These are phyloP conservation scores for Monosporascus sp. DNA, from an alignment of 2,329 filamentous ascomycete genomes.

Conservation along the genomic window DNA sequence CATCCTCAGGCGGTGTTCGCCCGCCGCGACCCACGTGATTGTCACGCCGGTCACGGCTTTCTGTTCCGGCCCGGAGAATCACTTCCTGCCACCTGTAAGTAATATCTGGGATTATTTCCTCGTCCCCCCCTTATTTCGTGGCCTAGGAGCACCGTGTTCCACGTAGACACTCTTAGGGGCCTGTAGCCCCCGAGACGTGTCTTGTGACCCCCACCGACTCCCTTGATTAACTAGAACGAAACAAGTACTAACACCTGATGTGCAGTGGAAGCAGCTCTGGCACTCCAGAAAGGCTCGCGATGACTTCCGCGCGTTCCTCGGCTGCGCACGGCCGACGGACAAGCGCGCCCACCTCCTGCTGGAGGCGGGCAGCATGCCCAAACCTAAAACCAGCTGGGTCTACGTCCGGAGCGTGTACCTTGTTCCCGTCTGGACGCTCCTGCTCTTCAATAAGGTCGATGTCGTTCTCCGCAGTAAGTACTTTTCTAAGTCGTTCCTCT, in stretches of 20 bases:
- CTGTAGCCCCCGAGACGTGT: too few relatives aligned
- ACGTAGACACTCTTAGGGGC: too few relatives aligned
- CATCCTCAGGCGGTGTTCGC: not conserved
- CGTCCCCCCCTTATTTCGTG: too few relatives aligned
- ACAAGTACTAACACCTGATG: too few relatives aligned
- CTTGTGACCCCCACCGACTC: too few relatives aligned
- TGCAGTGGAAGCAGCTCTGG: not conserved
- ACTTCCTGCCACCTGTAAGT: not conserved
- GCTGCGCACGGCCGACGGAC: not conserved
- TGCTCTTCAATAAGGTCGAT: constrained; percentile 10
- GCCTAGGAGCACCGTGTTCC: too few relatives aligned
- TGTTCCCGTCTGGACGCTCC: constrained; percentile 13
- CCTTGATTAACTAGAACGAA: too few relatives aligned
- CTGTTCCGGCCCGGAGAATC: not conserved
- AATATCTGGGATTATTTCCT: too few relatives aligned
- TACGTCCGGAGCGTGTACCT: constrained; percentile 9
- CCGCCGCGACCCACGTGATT: not conserved
- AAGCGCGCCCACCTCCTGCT: not conserved
- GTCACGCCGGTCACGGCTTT: not conserved
- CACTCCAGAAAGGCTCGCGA: not conserved
- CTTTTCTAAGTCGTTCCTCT: too few relatives aligned
- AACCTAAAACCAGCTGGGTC: constrained; percentile 16
- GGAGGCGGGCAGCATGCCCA: constrained; percentile 11
- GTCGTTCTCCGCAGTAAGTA: constrained; percentile 1
- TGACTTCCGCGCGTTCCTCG: not conserved